These are phyloP conservation scores for Fomitopsis schrenkii DNA, from an alignment of 1,284 basidiomycete genomes.

Conservation along the genomic window DNA sequence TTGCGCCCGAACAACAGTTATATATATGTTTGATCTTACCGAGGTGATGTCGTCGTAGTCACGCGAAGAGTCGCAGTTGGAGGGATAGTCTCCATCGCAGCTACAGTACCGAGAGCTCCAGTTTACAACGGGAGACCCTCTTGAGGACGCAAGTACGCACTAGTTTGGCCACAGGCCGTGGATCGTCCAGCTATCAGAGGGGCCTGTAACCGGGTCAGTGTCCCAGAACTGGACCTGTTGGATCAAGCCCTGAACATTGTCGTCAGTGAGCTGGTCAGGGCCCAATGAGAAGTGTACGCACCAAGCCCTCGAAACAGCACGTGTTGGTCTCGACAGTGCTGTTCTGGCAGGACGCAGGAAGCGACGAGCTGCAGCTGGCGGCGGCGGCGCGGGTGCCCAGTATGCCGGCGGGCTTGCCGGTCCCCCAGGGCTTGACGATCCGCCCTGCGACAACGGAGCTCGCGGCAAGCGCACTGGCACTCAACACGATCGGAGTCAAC, in stretches of 20 bases:
- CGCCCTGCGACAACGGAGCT: slow-evolving; percentile 13
- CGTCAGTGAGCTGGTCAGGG: background rate
- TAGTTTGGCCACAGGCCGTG: slow-evolving; percentile 74
- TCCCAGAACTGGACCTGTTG: slow-evolving; percentile 25
- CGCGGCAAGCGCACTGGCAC: slow-evolving; percentile 15
- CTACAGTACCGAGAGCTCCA: slow-evolving; percentile 29
- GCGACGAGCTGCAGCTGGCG: slow-evolving; percentile 30
- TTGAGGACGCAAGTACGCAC: slow-evolving; percentile 33
- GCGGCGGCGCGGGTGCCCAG: background rate
- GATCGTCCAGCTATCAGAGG: slow-evolving; percentile 69
- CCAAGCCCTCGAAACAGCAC: slow-evolving; percentile 35
- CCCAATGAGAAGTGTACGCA: slow-evolving; percentile 16
- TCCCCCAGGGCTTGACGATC: slow-evolving; percentile 7
- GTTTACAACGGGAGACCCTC: background rate
- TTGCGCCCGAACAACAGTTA: slow-evolving; percentile 24
- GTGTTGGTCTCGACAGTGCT: slow-evolving; percentile 19
- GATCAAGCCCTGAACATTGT: background rate
- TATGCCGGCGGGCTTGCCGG: slow-evolving; percentile 12
- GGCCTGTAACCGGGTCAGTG: slow-evolving; percentile 54
- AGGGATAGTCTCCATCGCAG: slow-evolving; percentile 63
- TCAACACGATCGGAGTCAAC: slow-evolving; percentile 5
- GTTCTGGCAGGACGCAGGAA: slow-evolving; percentile 32
- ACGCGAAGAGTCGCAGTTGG: slow-evolving; percentile 64
- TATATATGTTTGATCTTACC: slow-evolving; percentile 19
- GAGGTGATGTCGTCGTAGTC: slow-evolving; percentile 52